Evolutionary conservation across 768 basidiomycete genomes (phyloP), one percentile per base, ranked within the genome.

Genomic region (Pisolithus albus): DNA sequence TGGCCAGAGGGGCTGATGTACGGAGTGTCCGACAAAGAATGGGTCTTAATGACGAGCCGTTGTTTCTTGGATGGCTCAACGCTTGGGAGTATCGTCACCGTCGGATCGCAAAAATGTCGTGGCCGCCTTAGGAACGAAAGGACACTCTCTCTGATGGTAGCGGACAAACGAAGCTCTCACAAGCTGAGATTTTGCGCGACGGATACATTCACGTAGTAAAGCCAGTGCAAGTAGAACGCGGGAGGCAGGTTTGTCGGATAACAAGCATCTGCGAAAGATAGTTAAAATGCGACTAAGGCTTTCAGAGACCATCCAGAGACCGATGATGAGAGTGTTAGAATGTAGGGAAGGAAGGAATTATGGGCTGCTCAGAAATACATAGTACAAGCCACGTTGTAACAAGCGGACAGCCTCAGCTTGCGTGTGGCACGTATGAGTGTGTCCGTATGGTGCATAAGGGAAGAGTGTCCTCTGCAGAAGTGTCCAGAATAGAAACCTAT

Each of bases 1-100:
- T 52, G 51, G 5, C 51, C 51, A 21, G 51, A 52, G 18, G 51
- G 19, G 26, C 46, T 52, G 37, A 52, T 52, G 39, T 52, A 52
- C 0, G 51, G 51, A 19, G 51, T 41, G 24, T 52, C 51, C 8
- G 51, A 52, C 19, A 47, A 38, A 19, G 46, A 46, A 18, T 40
- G 39, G 10, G 51, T 52, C 38, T 40, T 47, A 16, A 52, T 52
- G 16, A 39, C 40, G 23, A 52, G 37, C 32, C 45, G 51, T 21
- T 52, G 45, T 34, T 44, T 52, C n/a, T 38, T 23, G n/a, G 51
- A 39, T 13, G 44, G 51, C 18, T 52, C 45, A 18, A 37, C 38
- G n/a, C 51, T 52, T 45, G 51, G 38, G 16, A 38, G 46, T 23
- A 52, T 47, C 18, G 13, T n/a, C 26, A 21, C 28, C 43, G 43